Evolutionary conservation across 768 basidiomycete genomes (phyloP), one percentile per base, ranked within the genome.

Genomic region (Lentinula aciculospora): DNA sequence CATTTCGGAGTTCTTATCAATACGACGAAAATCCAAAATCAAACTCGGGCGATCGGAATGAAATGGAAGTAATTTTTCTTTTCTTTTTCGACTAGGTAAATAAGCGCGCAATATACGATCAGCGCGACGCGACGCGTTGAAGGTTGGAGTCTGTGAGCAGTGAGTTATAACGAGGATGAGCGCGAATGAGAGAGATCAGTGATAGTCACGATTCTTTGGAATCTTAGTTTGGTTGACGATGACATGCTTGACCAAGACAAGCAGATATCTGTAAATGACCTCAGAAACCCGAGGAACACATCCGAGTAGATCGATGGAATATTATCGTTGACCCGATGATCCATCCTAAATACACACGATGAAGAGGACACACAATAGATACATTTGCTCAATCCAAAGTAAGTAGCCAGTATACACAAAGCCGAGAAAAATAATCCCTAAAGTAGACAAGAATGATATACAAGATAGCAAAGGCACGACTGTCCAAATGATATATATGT

Each of bases 91-190:
- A 31, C 49, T 29, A 4, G 49, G 29, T 50, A 31, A 50, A 32
- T 48, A 32, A 19, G 29, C 49, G 42, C 42, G 42, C 42, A 23
- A 6, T 44, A 12, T 12, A 23, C 42, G 42, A 44, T 44, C 29
- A 34, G 34, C 49, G 49, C 27, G 49, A 32, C 49, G 49, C 49
- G 49, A 31, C 49, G 49, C 49, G 49, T 50, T 21, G n/a, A n/a
- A n/a, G n/a, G n/a, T n/a, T n/a, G 17, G 17, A 8, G 17, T 17
- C n/a, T n/a, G n/a, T n/a, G n/a, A n/a, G n/a, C n/a, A n/a, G n/a
- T n/a, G n/a, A n/a, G n/a, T n/a, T n/a, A n/a, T n/a, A n/a, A n/a
- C n/a, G n/a, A n/a, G n/a, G n/a, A n/a, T n/a, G n/a, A n/a, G n/a
- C n/a, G n/a, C n/a, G n/a, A n/a, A n/a, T n/a, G n/a, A n/a, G n/a